Conservation (phyloP, 495 filamentous ascomycete genomes). For the Aspergillus kassunensis region DNA sequence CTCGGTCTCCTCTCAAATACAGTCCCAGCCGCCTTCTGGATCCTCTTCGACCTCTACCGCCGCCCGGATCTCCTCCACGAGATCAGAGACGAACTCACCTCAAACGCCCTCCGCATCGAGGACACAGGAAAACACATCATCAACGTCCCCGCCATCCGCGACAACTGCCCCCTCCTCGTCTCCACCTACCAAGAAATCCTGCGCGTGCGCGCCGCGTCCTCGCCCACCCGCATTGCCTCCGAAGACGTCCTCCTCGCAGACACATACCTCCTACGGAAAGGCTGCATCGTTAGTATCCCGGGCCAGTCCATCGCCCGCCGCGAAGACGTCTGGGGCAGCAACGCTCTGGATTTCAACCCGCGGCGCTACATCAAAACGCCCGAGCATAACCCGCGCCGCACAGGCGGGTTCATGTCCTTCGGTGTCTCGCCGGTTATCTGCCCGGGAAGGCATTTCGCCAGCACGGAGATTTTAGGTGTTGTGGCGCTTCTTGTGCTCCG, state of each 20-base stretch:
- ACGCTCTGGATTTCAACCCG: conserved; percentile 25
- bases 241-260: conserved; percentile 31
- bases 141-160: conserved; percentile 33
- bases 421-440: conserved; percentile 42
- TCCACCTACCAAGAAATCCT: conserved; percentile 40
- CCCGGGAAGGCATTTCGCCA: conserved; percentile 47
- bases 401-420: conserved; percentile 35
- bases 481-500: conserved; percentile 36
- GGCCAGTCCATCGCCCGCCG: conserved; percentile 17
- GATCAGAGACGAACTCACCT: conserved; percentile 30
- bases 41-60: conserved; percentile 38
- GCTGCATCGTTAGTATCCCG: conserved; percentile 26
- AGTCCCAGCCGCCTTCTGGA: conserved; percentile 44
- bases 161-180: conserved; percentile 32
- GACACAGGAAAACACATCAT: conserved; percentile 20
- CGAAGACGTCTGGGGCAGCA: conserved; percentile 25
- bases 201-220: conserved; percentile 21
- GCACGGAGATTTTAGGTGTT: conserved; percentile 35
- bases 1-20: conserved; percentile 46
- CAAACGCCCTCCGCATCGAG: conserved; percentile 17
- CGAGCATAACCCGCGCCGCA: conserved; percentile 6
- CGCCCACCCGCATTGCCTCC: conserved; percentile 23
- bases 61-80: conserved; percentile 34
- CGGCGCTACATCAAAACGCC: conserved; percentile 25
- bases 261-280: conserved; percentile 27